Evolutionary conservation across 2,329 filamentous ascomycete species (phyloP), one percentile per base, ranked within the genome.

Genomic region (Madurella fahalii): DNA sequence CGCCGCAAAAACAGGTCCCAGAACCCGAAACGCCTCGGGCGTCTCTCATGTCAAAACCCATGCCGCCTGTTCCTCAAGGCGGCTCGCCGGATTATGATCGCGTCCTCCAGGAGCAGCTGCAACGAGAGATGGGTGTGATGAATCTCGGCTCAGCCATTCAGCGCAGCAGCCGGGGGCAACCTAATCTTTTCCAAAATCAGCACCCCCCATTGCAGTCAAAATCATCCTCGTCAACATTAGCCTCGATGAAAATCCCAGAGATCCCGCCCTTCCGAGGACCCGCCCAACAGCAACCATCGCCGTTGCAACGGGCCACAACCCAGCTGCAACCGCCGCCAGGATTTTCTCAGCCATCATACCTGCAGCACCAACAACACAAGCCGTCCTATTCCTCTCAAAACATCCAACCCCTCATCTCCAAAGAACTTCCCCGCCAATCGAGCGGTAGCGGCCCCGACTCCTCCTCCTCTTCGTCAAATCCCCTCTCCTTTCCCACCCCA

Each of bases 101-200:
- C 44, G 77, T 79, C 41, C 67, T 85, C 41, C 83, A 84, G 57
- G 78, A 82, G 40, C 82, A 87, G 65, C 68, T 87, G n/a, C 81
- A 82, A 60, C 77, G 78, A 54, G 84, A 86, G 58, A 80, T 86
- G 72, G 74, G 75, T 31, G 75, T 76, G 60, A 70, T 86, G 60
- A 82, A 79, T 52, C 69, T 86, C 43, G 71, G 69, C 8, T 58
- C 70, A 2, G 69, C 70, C 13, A 68, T 73, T 32, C 66, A 66
- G 57, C 40, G 50, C 45, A 49, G 34, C 34, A 37, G 34, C 34
- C 34, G 34, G 34, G 34, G 34, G 34, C 34, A 37, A 37, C 34
- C 34, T 15, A 15, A 15, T 11, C 4, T 37, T 4, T 37, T 11
- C 11, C 63, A 69, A 9, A 72, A 72, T 44, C 67, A 71, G 7